These are phyloP conservation scores for Rubroshorea leprosula DNA, from an alignment of 345 rosid species.

Conservation along the genomic window DNA sequence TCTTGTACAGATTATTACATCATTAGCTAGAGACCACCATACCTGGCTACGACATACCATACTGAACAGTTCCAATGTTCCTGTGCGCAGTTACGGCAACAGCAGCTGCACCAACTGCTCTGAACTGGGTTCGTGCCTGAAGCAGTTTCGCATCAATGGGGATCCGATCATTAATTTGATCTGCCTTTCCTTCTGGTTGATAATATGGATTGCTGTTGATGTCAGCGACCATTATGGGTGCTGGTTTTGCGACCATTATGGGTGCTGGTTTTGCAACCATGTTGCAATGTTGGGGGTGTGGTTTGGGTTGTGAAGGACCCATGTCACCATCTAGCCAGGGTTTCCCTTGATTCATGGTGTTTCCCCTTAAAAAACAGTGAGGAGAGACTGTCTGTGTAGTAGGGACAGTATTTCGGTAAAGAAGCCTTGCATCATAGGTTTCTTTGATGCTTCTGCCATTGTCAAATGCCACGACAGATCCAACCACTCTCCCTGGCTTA, in stretches of 20 bases:
- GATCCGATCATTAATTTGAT: conserved; percentile 49
- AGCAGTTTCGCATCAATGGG: conserved; percentile 76
- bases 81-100: conserved; percentile 79
- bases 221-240: conserved; percentile 27
- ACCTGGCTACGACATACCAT: no score
- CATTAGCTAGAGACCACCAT: no score
- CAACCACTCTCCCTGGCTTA: conserved; percentile 81
- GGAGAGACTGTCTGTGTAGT: conserved; percentile 53
- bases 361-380: conserved; percentile 39
- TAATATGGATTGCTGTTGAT: conserved; percentile 56
- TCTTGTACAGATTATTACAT: no score
- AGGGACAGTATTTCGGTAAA: conserved; percentile 42
- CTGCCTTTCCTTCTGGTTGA: conserved; percentile 46
- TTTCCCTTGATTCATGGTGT: conserved; percentile 38
- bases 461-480: conserved; percentile 55
- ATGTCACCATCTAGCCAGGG: conserved; percentile 21
- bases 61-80: conserved; percentile 47
- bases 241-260: no score
- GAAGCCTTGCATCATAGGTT: conserved; percentile 32
- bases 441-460: conserved; percentile 46
- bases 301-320: conserved; percentile 19
- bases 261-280: conserved; percentile 32
- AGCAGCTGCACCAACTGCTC: conserved; percentile 69
- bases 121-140: conserved; percentile 84
- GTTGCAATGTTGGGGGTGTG: no score